Base-by-base conservation (phyloP, 2,329 filamentous ascomycete genomes). In the Penicillium frequentans region DNA sequence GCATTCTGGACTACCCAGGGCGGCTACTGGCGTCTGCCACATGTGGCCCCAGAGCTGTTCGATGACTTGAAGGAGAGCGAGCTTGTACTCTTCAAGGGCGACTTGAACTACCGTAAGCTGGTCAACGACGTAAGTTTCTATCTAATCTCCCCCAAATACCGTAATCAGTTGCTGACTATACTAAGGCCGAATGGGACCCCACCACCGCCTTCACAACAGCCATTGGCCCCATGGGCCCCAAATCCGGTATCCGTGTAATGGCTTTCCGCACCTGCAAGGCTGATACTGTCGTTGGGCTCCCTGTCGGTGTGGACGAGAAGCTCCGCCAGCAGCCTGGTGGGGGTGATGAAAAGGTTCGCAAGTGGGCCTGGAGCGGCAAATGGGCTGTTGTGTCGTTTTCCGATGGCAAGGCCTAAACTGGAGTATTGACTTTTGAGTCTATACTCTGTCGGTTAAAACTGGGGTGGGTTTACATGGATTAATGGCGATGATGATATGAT, bases 311-410 rank as follows among this genome's bases (percentile, higher is more conserved):
- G 71, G 95, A 99, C 69, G 92, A 97, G 77, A 85, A 87, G 72
- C 79, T 98, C 52, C 86, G 83, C 64, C 80, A 83, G 9, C 82
- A 78, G 52, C 86, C 90, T 52, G 86, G 90, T 1, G 90, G 89
- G 3, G 90, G 87, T 16, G 87, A 91, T 59, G 84, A 63, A 74
- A 89, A 73, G 55, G 83, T 86, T 24, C 83, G 95, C 55, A 90
- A 90, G 73, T 98, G 93, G 93, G 93, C 91, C 0, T 98, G 93
- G 93, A 90, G 86, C 69, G 93, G 93, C 43, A 97, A 97, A 76
- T 98, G 91, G 90, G 93, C 93, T 6, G 91, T 98, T n/a, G 87
- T 96, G 5, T 92, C 90, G 29, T 91, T 93, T 68, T 91, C 84
- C 46, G 83, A 88, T 64, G 90, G 90, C 0, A 90, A 90, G 72